These are phyloP conservation scores for Chrysochromulina tobinii DNA, from an alignment of 78 protist genomes.

Conservation along the genomic window DNA sequence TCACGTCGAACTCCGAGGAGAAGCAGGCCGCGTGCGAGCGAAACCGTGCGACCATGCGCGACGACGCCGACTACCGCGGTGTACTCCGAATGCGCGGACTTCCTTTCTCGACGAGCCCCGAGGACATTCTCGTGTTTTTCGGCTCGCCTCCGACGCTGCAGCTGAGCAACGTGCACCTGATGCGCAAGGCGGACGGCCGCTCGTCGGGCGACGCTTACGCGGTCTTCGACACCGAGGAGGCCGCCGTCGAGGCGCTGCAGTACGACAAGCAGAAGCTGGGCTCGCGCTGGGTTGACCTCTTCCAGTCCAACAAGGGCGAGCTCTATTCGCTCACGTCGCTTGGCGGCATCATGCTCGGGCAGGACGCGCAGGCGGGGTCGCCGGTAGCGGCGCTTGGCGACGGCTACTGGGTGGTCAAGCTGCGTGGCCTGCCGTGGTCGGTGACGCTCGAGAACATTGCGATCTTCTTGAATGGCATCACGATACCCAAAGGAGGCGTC, in stretches of 20 bases:
- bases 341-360: not conserved
- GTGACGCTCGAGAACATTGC: too few species aligned
- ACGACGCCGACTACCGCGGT: not conserved
- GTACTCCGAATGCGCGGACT: slow-evolving; percentile 1
- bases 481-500: too few species aligned
- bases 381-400: not conserved
- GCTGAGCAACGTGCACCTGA: not conserved
- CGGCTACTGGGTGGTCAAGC: not conserved
- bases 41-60: not conserved
- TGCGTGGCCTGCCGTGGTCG: too few species aligned
- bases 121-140: not conserved
- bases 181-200: not conserved
- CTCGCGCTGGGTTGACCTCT: not conserved
- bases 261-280: not conserved
- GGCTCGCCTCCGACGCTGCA: not conserved
- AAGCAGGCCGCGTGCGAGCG: slow-evolving; percentile 17
- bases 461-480: too few species aligned
- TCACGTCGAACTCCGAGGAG: not conserved
- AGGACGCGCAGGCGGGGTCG: not conserved
- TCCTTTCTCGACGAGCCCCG: not conserved
- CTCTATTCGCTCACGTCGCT: not conserved
- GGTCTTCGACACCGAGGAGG: slow-evolving; percentile 6
- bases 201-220: not conserved
- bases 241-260: not conserved
- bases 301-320: slow-evolving; percentile 7